phyloP scores from a whole-genome alignment of 768 basidiomycete species.

The Lentinula lateritia region DNA sequence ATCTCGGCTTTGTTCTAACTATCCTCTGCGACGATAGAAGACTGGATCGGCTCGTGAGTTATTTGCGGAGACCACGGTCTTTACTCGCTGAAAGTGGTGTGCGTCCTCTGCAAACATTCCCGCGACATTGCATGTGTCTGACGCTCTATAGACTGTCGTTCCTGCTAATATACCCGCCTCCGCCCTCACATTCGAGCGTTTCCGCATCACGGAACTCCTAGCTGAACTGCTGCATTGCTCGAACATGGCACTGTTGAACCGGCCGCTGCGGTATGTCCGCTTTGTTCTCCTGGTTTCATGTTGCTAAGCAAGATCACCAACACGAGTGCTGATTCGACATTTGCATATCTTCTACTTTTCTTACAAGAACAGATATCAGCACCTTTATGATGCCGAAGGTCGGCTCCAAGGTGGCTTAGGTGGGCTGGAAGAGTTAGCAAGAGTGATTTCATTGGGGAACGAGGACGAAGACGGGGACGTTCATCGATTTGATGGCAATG shows the following conservation, averaged over 20 bases:
- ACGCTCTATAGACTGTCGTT: neutral
- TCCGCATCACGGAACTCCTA: constrained; percentile 93
- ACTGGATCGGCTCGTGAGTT: constrained; percentile 63
- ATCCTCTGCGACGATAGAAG: constrained; percentile 52
- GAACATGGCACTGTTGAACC: constrained; percentile 95
- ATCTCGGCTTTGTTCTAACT: constrained; percentile 78
- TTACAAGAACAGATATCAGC: constrained; percentile 30
- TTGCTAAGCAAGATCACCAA: neutral
- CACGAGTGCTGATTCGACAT: neutral
- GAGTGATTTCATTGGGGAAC: constrained; percentile 57
- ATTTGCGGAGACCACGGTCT: constrained; percentile 59
- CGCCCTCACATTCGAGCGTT: constrained; percentile 91
- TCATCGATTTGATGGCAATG: constrained; percentile 20
- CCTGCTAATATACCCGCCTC: neutral
- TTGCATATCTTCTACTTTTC: neutral
- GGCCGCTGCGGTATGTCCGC: constrained; percentile 40
- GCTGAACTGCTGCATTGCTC: constrained; percentile 97
- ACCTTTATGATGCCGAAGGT: constrained; percentile 78
- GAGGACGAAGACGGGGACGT: constrained; percentile 21
- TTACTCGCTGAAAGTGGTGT: neutral
- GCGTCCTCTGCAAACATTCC: neutral
- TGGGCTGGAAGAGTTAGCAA: constrained; percentile 81
- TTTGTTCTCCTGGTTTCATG: neutral
- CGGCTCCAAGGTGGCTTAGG: constrained; percentile 82
- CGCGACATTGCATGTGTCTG: neutral